Evolutionary conservation across 345 rosid species (phyloP).

Genomic region (Citrus inodora): DNA sequence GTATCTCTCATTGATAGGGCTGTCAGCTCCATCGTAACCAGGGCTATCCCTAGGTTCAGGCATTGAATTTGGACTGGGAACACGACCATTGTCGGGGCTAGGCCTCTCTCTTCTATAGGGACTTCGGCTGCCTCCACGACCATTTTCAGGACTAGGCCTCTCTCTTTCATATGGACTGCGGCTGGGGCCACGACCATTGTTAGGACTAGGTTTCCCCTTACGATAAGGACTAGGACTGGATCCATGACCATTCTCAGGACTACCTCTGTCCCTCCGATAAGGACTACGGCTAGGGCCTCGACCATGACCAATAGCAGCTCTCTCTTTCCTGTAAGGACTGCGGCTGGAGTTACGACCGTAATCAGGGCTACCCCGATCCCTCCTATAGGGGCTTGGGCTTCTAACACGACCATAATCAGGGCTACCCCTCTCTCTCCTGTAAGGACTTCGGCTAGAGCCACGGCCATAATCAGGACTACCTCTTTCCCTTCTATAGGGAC

Average conservation of each 20-base stretch:
- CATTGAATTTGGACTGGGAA: conserved; percentile 41
- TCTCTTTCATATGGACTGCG: conserved; percentile 42
- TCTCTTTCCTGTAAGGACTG: conserved; percentile 45
- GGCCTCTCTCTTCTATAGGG: conserved; percentile 38
- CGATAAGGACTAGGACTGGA: conserved; percentile 51
- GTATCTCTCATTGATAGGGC: conserved; percentile 46
- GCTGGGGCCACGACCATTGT: conserved; percentile 26
- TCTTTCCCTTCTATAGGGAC: conserved; percentile 79
- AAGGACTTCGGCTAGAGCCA: conserved; percentile 61
- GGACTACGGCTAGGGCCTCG: conserved; percentile 57
- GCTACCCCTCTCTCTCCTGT: conserved; percentile 60
- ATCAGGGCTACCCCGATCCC: conserved; percentile 60
- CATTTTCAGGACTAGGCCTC: conserved; percentile 36
- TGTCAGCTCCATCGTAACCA: conserved; percentile 51
- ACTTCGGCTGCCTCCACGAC: conserved; percentile 28
- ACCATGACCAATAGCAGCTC: conserved; percentile 34
- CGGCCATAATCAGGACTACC: conserved; percentile 96
- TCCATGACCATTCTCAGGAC: conserved; percentile 46
- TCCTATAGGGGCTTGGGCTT: conserved; percentile 54
- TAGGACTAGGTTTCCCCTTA: conserved; percentile 43
- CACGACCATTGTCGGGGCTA: conserved; percentile 35
- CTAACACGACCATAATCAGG: conserved; percentile 75
- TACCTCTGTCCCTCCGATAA: conserved; percentile 44
- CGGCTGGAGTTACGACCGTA: conserved; percentile 42
- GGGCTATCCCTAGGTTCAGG: conserved; percentile 50